Evolutionary conservation across 2,329 filamentous ascomycete genomes (phyloP), one percentile per base, ranked within the genome.

Genomic region (Botrytis paeoniae): DNA sequence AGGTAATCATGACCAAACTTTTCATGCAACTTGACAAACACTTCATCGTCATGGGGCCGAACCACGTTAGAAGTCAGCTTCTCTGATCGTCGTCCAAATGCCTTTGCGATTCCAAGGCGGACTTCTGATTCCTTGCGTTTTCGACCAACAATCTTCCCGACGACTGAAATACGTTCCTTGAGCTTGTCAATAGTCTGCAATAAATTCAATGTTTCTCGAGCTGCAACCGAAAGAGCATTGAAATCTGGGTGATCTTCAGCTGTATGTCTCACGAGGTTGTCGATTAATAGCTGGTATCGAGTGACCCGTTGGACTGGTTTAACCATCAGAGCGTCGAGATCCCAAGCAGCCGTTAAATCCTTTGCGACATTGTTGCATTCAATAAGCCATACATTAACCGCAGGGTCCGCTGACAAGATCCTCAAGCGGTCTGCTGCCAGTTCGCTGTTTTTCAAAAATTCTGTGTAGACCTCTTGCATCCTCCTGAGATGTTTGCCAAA

Each of bases 301-400:
- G 95, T 91, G 75, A 98, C 91, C 65, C 96, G 90, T 83, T 99
- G 96, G 81, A 97, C 95, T 2, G 96, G 96, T 82, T 99, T 99
- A 80, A 99, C 95, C 32, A 99, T 88, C n/a, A 99, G 86, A 0
- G 96, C 97, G 81, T 98, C 95, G 74, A 99, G 83, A 81, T 97
- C 93, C 96, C 96, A 99, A 0, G 96, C 95, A 39, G 91, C 90
- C 0, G 96, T 99, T 75, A 99, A 87, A 80, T 98, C 96, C 78
- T 94, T 93, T 20, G 95, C 95, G 79, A 95, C 95, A 78, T 94
- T 91, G 79, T 96, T 94, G 82, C 96, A 99, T 82, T 98, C 95
- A 73, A 92, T 92, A 66, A 98, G 86, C 96, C 96, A 99, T 69
- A 97, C 92, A 86, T 84, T 91, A 81, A 86, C 92, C 76, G 88